Evolutionary conservation across 805 yeast species (phyloP), one percentile per base, ranked within the genome.

Genomic region (Wickerhamomyces bovis): DNA sequence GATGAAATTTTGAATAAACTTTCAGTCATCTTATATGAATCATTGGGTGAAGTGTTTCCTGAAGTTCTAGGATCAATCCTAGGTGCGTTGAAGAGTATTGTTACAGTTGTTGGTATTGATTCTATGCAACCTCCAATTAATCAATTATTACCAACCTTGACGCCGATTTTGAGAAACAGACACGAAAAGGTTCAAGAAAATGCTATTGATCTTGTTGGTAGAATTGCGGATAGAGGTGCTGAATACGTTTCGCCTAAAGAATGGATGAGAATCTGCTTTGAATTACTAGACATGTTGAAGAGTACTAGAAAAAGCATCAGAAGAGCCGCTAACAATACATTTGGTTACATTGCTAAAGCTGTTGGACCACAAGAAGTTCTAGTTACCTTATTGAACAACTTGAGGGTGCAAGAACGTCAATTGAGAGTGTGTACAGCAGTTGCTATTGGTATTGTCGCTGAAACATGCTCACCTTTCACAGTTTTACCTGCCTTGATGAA

Each of bases 181-280:
- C 94, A 90, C 60, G 96, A 85, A 53, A 85, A 85, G 52, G 98
- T 94, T 2, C 97, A 89, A 62, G 92, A 87, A 53, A 77, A 82
- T 50, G 78, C 90, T 9, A 85, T 94, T 35, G 78, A 75, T 39
- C 68, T 92, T 18, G 83, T 94, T 22, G 97, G 97, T 2, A 71
- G 79, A 43, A 83, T 92, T 45, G 97, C 98, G 0, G 78, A 75
- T 42, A 73, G 78, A 39, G 90, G 86, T 10, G 82, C 96, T 1
- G 95, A 87, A 52, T 78, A 80, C 46, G 86, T 89, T 15, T 81
- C 89, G 33, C 95, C 96, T 3, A 80, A 88, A 51, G 99, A 94
- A 65, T 94, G 99, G 99, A 88, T 94, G 92, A 74, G 98, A 52
- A 86, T 92, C 22, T 87, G 97, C 58, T 89, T 87, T 64, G 97